Evolutionary conservation across 257 asterid species (phyloP).

Genomic region (Oldenlandia corymbosa): DNA sequence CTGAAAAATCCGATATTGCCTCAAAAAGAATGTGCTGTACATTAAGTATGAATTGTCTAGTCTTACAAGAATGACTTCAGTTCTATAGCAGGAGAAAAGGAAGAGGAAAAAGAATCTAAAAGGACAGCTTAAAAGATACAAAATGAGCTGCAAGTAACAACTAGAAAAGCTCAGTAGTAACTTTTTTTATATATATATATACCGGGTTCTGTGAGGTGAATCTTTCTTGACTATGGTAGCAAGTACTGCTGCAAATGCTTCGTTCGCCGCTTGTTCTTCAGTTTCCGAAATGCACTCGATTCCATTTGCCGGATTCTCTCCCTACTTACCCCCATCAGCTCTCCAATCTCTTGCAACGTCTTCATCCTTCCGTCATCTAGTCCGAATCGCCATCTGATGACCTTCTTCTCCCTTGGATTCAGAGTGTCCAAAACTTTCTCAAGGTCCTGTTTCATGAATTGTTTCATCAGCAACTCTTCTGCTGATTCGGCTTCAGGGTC

Average conservation of each 20-base stretch:
- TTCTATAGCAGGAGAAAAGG: background rate
- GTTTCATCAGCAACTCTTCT: constrained; percentile 68
- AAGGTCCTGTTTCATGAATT: constrained; percentile 74
- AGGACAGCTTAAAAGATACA: constrained; percentile 15
- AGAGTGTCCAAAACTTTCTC: constrained; percentile 65
- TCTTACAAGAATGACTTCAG: constrained; percentile 14
- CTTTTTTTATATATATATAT: no score
- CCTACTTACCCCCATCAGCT: constrained; percentile 82
- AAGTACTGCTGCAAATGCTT: constrained; percentile 70
- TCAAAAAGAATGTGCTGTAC: constrained; percentile 8
- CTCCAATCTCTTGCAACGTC: constrained; percentile 93
- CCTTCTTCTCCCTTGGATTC: constrained; percentile 76
- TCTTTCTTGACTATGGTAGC: constrained; percentile 22
- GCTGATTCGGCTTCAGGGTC: constrained; percentile 84
- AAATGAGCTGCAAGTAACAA: constrained; percentile 31
- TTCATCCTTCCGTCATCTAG: constrained; percentile 77
- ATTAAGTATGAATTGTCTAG: constrained; percentile 3
- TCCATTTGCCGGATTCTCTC: constrained; percentile 92
- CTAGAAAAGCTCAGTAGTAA: constrained; percentile 23
- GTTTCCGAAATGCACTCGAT: constrained; percentile 72
- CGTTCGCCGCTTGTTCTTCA: constrained; percentile 85
- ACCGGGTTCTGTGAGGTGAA: background rate
- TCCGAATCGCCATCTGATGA: constrained; percentile 76
- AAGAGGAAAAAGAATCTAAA: background rate
- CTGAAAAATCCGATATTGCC: constrained; percentile 5